phyloP scores from a whole-genome alignment of 2,329 filamentous ascomycete species.

The Aspergillus calidoustus region DNA sequence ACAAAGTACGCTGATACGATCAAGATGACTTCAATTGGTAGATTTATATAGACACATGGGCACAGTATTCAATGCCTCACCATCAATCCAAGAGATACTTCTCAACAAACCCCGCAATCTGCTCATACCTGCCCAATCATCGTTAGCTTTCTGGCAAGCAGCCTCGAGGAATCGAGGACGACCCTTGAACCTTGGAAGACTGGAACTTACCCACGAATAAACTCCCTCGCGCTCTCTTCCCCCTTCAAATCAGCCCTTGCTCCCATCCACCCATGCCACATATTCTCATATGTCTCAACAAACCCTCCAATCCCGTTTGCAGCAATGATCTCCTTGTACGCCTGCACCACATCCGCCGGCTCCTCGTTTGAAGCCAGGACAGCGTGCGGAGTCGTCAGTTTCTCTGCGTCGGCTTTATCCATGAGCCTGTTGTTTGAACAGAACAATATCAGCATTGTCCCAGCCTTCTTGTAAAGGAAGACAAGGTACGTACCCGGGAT shows the following conservation, averaged over 20 bases:
- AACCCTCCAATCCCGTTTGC: constrained; percentile 58
- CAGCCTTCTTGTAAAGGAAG: neutral
- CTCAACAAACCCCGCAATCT: constrained; percentile 33
- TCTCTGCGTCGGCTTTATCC: constrained; percentile 63
- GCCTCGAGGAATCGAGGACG: neutral
- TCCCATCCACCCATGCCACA: constrained; percentile 77
- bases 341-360: constrained; percentile 55
- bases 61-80: neutral
- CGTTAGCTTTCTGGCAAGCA: neutral
- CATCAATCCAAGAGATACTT: constrained; percentile 21
- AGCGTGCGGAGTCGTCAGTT: constrained; percentile 64
- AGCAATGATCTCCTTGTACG: constrained; percentile 56
- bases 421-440: constrained; percentile 36
- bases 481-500: constrained; percentile 36
- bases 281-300: constrained; percentile 68
- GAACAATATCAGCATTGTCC: neutral
- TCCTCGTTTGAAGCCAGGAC: constrained; percentile 71
- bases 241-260: constrained; percentile 65
- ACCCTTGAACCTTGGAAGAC: too few species aligned
- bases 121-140: constrained; percentile 19
- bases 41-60: neutral
- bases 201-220: constrained; percentile 57
- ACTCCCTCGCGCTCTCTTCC: constrained; percentile 59
- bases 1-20: neutral
- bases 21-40: neutral